Evolutionary conservation across 2,329 filamentous ascomycete genomes (phyloP).

Genomic region (Elsinoe perseae): DNA sequence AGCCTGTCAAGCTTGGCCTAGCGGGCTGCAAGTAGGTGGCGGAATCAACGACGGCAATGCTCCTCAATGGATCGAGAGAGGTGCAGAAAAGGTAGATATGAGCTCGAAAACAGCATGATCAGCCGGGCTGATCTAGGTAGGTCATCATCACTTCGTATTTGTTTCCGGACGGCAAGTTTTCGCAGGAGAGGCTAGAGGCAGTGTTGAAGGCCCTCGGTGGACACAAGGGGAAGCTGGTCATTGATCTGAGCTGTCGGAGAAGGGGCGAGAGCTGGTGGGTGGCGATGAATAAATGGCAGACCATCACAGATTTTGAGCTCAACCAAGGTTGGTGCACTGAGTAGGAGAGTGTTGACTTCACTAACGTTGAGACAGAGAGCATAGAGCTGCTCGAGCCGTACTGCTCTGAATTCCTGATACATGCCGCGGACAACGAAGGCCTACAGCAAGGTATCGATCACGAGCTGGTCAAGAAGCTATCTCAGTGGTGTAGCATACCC

Average conservation of each 20-base stretch:
- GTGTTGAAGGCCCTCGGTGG: constrained; percentile 66
- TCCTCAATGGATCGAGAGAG: constrained; percentile 72
- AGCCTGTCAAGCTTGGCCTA: constrained; percentile 70
- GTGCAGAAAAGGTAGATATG: constrained; percentile 72
- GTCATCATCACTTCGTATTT: constrained; percentile 96
- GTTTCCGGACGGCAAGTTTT: constrained; percentile 78
- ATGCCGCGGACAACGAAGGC: constrained; percentile 94
- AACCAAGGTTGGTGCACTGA: constrained; percentile 66
- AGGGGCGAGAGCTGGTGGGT: constrained; percentile 78
- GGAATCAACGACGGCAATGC: constrained; percentile 85
- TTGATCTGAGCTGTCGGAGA: constrained; percentile 85
- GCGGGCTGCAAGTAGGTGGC: constrained; percentile 81
- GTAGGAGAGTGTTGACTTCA: too few relatives aligned
- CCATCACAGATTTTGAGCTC: constrained; percentile 91
- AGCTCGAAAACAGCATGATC: not conserved
- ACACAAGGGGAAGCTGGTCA: constrained; percentile 75
- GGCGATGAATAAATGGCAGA: constrained; percentile 99
- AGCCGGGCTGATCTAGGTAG: constrained; percentile 44
- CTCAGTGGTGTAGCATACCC: constrained; percentile 82
- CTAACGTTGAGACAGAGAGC: constrained; percentile 51
- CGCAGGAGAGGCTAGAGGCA: constrained; percentile 63
- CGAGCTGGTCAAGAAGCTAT: constrained; percentile 65
- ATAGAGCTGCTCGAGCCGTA: constrained; percentile 78
- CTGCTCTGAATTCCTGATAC: constrained; percentile 93
- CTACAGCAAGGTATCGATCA: constrained; percentile 87